Conservation (phyloP, 148 eudicot species). For the Rhododendron williamsianum region DNA sequence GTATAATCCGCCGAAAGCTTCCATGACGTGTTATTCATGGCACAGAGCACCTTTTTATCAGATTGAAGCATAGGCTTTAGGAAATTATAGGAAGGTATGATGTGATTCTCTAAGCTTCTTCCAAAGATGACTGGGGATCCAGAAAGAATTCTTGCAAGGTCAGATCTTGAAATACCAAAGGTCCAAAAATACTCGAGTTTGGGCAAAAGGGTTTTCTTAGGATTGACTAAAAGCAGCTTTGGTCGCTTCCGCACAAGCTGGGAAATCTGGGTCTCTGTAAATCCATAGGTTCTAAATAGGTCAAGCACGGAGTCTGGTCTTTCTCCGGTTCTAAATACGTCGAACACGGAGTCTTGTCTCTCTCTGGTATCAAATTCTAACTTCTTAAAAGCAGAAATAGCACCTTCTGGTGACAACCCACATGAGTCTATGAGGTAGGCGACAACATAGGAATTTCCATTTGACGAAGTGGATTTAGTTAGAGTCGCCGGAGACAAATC, state of each 20-base stretch:
- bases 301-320: neutral
- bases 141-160: neutral
- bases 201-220: neutral
- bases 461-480: neutral
- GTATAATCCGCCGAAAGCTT: neutral
- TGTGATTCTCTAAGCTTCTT: neutral
- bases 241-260: neutral
- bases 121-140: neutral
- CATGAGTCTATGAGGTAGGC: neutral
- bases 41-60: neutral
- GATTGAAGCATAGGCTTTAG: neutral
- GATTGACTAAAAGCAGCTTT: neutral
- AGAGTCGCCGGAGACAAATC: neutral
- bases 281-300: neutral
- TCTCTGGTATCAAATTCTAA: neutral
- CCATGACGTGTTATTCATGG: neutral
- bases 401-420: neutral
- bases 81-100: neutral
- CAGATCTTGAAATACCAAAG: neutral
- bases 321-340: neutral
- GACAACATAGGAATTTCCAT: neutral
- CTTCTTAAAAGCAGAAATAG: neutral
- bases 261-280: neutral
- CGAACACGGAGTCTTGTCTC: neutral
- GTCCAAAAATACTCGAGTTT: neutral